Conservation (phyloP, 2,329 filamentous ascomycete genomes). For the Fusarium setosum region DNA sequence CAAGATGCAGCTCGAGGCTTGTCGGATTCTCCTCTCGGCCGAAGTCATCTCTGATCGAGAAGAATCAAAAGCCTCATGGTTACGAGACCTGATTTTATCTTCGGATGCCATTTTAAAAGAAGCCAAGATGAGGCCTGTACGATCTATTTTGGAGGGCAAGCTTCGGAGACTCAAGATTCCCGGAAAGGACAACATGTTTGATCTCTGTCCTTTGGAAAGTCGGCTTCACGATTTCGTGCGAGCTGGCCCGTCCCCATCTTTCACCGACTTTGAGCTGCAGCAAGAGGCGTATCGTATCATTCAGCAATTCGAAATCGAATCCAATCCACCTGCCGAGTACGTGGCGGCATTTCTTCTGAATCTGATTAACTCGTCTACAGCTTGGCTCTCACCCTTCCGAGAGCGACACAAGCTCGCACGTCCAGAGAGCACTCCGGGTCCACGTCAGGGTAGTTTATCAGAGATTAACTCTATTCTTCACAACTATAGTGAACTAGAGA, state of each 20-base stretch:
- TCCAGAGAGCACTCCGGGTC: not conserved
- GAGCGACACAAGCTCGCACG: not conserved
- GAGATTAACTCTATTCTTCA: not conserved
- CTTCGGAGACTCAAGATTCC: not conserved
- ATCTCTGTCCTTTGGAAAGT: not conserved
- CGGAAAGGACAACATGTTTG: not conserved
- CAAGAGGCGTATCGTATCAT: not conserved
- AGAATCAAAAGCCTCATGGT: not conserved
- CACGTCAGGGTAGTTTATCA: not conserved
- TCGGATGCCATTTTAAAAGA: not conserved
- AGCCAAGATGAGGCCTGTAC: not conserved
- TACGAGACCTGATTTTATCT: not conserved
- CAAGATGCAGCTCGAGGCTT: not conserved
- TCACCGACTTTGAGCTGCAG: not conserved
- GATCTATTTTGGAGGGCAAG: not conserved
- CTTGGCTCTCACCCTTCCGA: not conserved
- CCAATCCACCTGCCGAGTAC: not conserved
- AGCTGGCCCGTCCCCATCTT: not conserved
- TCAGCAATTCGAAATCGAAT: not conserved
- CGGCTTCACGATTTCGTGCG: not conserved
- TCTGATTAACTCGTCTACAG: not conserved
- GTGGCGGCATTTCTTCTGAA: not conserved
- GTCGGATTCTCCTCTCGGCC: not conserved
- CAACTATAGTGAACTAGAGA: not conserved
- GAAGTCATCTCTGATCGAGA: not conserved